Conservation (phyloP, 208 protist species). For the Leishmania aethiopica region DNA sequence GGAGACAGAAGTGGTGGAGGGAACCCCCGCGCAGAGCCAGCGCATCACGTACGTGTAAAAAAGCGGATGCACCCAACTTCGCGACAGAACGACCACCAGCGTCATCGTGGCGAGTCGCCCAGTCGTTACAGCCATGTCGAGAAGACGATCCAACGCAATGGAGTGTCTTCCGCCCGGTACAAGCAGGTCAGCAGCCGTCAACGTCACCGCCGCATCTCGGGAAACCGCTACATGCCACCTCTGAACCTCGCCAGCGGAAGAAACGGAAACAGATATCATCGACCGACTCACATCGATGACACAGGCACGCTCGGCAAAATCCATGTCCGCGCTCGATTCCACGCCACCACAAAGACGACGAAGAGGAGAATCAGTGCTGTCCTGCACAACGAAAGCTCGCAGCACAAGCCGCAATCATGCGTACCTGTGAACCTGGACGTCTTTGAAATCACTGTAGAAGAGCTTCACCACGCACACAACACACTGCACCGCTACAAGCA, state of each 20-base stretch:
- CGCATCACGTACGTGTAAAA: conserved; percentile 22
- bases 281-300: background rate
- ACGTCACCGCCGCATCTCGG: background rate
- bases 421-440: background rate
- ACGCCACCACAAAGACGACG: too few relatives aligned
- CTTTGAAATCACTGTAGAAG: background rate
- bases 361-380: background rate
- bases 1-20: background rate
- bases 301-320: background rate
- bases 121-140: background rate
- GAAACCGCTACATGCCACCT: background rate
- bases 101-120: background rate
- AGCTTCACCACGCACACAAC: too few relatives aligned
- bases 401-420: background rate
- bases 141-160: background rate
- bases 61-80: background rate
- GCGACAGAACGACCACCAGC: background rate
- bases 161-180: background rate
- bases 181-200: background rate
- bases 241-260: background rate
- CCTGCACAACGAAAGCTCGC: too few relatives aligned
- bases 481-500: too few relatives aligned
- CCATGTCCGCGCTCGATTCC: background rate
- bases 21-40: conserved; percentile 7
- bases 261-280: background rate